phyloP scores from a whole-genome alignment of 2,329 filamentous ascomycete genomes.

The Aspergillus sp. region DNA sequence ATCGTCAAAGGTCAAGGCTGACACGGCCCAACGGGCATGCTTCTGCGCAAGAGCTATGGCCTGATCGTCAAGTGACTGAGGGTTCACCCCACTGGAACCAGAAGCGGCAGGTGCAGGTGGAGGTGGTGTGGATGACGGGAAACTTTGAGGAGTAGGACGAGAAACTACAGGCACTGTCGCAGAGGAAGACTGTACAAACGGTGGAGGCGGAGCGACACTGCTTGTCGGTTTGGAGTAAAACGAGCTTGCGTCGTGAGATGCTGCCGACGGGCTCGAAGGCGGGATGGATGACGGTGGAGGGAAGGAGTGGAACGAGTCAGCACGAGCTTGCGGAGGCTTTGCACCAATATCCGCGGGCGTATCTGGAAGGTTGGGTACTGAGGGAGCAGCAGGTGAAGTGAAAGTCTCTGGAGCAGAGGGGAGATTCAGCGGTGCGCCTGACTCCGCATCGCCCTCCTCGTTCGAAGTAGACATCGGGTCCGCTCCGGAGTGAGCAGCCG shows the following conservation, averaged over 20 bases:
- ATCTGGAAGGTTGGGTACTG: conserved; percentile 34
- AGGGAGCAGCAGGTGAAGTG: conserved; percentile 29
- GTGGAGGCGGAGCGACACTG: conserved; percentile 18
- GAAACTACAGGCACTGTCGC: conserved; percentile 22
- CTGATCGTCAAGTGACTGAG: conserved; percentile 63
- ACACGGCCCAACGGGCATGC: conserved; percentile 95
- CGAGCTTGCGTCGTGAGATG: conserved; percentile 24
- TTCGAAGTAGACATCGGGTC: conserved; percentile 26
- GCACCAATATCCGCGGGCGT: conserved; percentile 28
- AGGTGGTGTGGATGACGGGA: conserved; percentile 25
- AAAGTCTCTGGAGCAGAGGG: conserved; percentile 43
- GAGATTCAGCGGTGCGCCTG: conserved; percentile 35
- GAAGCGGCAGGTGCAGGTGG: conserved; percentile 19
- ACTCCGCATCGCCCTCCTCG: conserved; percentile 40
- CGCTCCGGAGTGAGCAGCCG: conserved; percentile 27
- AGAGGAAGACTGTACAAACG: conserved; percentile 32
- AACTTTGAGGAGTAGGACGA: conserved; percentile 22
- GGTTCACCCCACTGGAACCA: conserved; percentile 21
- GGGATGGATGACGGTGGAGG: conserved; percentile 40
- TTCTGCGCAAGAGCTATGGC: conserved; percentile 82
- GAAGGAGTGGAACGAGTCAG: conserved; percentile 44
- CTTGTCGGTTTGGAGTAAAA: conserved; percentile 24
- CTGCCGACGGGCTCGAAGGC: conserved; percentile 23
- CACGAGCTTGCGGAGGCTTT: conserved; percentile 14
- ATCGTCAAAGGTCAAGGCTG: conserved; percentile 94